Evolutionary conservation across 2,329 filamentous ascomycete species (phyloP), one percentile per base, ranked within the genome.

Genomic region (Trichophaea hybrida): DNA sequence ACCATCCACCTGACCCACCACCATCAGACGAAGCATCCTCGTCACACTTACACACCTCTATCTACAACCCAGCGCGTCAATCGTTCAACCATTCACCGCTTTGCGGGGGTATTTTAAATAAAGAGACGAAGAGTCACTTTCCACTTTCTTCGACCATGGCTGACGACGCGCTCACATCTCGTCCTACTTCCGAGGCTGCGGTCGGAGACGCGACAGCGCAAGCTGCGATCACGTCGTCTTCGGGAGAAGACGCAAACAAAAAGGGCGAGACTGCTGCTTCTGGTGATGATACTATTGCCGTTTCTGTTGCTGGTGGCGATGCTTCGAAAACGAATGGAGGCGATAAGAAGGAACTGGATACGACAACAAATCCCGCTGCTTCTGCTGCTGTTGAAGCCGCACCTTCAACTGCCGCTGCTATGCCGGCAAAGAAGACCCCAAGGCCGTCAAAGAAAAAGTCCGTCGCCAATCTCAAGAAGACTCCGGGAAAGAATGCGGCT

Each of bases 401-500:
- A 34, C 40, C 55, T 15, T 13, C 24, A n/a, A 57, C 55, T n/a
- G 24, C 55, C 31, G 55, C 40, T 17, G 1, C 8, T 6, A 55
- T 31, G 53, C 40, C 13, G 38, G 13, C 10, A 8, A 62, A 56
- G 40, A 34, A 40, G 8, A 51, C 59, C 12, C 59, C 59, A 5
- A 61, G 58, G 33, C 44, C 66, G 51, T 53, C 60, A n/a, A 67
- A 62, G 64, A 67, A 64, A 49, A 69, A 69, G 62, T 67, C 66
- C 5, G 53, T 64, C 10, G 58, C 64, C 17, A 69, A 68, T 53
- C 53, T 68, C 46, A 64, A 66, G 54, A 65, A 64, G 46, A 64
- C 63, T n/a, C 60, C 66, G 57, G 71, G 78, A 48, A 74, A 76
- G 48, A 51, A 56, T 34, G 66, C 67, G 49, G 63, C 65, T 57